Evolutionary conservation across 2,329 filamentous ascomycete species (phyloP).

Genomic region (Elsinoe ampelina): DNA sequence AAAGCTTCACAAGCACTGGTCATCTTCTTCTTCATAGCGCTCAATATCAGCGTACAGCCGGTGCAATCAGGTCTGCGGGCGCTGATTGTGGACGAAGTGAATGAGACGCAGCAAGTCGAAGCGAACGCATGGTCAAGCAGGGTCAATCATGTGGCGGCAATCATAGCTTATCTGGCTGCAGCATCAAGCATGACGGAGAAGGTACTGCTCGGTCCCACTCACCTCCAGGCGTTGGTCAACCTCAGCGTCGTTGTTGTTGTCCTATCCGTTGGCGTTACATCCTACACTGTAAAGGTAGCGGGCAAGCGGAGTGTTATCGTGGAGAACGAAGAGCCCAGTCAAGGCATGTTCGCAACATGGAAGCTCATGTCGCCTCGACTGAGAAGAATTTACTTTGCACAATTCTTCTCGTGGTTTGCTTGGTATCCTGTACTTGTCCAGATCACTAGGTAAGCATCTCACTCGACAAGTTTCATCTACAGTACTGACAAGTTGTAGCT

Average conservation of each 20-base stretch:
- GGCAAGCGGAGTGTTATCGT: not conserved
- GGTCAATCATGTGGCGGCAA: not conserved
- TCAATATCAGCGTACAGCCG: not conserved
- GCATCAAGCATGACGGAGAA: not conserved
- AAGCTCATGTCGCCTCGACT: not conserved
- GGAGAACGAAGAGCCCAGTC: not conserved
- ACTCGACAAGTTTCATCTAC: not conserved
- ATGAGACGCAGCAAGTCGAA: not conserved
- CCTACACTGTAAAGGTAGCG: not conserved
- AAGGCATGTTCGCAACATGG: not conserved
- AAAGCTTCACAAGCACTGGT: not conserved
- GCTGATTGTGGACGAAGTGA: not conserved
- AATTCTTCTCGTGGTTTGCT: constrained; percentile 1
- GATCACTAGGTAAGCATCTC: not conserved
- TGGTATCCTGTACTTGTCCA: not conserved
- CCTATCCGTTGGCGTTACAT: not conserved
- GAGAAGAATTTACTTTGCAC: not conserved
- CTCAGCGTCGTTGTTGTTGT: not conserved
- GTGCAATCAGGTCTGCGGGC: not conserved
- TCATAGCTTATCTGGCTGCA: not conserved
- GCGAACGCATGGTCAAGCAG: not conserved
- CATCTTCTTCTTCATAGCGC: not conserved
- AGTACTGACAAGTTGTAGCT: not conserved
- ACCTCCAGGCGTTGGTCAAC: not conserved
- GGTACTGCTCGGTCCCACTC: not conserved